These are phyloP conservation scores for Bryum argenteum DNA, from an alignment of 225 moss, liverwort and hornwort genomes.

Conservation along the genomic window DNA sequence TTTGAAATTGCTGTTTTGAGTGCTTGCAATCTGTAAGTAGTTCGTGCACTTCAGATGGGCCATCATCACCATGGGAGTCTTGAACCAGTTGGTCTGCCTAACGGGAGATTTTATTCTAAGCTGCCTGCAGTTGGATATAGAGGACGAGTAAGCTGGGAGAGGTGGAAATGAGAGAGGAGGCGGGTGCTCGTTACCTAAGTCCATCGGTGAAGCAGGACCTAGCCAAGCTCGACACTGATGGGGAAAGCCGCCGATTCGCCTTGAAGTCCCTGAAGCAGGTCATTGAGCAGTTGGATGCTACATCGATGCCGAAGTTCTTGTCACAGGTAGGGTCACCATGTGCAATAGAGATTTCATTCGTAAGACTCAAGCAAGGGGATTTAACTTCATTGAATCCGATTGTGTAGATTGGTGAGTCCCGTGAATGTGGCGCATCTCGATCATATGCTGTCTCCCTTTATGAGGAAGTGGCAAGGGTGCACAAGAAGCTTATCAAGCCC, in stretches of 20 bases:
- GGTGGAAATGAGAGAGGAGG: constrained; percentile 72
- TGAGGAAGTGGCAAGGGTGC: constrained; percentile 89
- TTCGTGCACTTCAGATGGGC: constrained; percentile 32
- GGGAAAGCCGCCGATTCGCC: constrained; percentile 72
- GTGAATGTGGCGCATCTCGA: constrained; percentile 64
- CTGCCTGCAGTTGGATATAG: constrained; percentile 23
- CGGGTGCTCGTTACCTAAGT: constrained; percentile 55
- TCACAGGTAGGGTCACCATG: constrained; percentile 54
- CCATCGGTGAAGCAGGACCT: constrained; percentile 79
- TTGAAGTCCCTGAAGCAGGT: constrained; percentile 68
- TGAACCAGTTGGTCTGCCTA: constrained; percentile 14
- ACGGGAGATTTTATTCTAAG: constrained; percentile 28
- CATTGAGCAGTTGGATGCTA: constrained; percentile 74
- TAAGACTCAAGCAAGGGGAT: not conserved
- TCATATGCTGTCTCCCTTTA: constrained; percentile 80
- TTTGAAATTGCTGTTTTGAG: no score
- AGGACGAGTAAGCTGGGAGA: constrained; percentile 27
- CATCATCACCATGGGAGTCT: constrained; percentile 24
- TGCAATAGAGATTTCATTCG: not conserved
- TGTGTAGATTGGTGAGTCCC: constrained; percentile 70
- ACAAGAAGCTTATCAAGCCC: constrained; percentile 72
- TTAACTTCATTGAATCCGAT: not conserved
- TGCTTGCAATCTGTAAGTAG: constrained; percentile 4
- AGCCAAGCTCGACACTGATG: constrained; percentile 68
- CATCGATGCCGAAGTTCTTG: constrained; percentile 77